Base-by-base conservation (phyloP, 2,329 filamentous ascomycete species). In the Diaporthe destruens region DNA sequence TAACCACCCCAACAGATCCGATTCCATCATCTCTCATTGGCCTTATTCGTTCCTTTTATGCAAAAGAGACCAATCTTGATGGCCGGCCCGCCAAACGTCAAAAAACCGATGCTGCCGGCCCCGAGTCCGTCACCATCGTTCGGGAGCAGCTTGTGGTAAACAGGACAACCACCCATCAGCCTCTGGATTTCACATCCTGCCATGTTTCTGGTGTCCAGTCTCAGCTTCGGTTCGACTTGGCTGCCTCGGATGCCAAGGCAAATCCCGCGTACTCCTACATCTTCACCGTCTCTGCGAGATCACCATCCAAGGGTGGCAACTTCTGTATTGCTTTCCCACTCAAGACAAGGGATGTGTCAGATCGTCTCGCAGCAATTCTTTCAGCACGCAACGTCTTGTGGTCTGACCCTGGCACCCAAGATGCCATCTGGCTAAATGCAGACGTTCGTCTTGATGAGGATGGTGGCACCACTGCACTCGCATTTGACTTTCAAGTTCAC, bases 401-500 rank as follows among this genome's bases (percentile, higher is more conserved):
- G 73, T 72, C 71, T 25, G 72, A 74, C 32, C 73, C 71, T 7
- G 55, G 59, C 20, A 65, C 57, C 4, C 71, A 74, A 44, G 73
- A 74, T 53, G 59, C 66, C 11, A 61, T 77, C 23, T 76, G 72
- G 71, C 71, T 75, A 2, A 57, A 71, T 12, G 72, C 72, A 29
- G 57, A 72, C 23, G 36, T 74, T 36, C 63, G 53, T 12, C 14
- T 54, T 16, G 54, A 71, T n/a, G 29, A 29, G 2, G 65, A 34
- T 4, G n/a, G 32, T 4, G 53, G 32, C n/a, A 55, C 20, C 47
- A 71, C 59, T 12, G 44, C 4, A 49, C 74, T 63, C 39, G 53
- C 16, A 36, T 25, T 79, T 20, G 56, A 74, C 4, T 55, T 78
- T 16, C 75, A 80, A 20, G 67, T 82, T 16, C 74, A 76, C 23